phyloP scores from a whole-genome alignment of 306 rosid genomes.

The Acacia confusa region DNA sequence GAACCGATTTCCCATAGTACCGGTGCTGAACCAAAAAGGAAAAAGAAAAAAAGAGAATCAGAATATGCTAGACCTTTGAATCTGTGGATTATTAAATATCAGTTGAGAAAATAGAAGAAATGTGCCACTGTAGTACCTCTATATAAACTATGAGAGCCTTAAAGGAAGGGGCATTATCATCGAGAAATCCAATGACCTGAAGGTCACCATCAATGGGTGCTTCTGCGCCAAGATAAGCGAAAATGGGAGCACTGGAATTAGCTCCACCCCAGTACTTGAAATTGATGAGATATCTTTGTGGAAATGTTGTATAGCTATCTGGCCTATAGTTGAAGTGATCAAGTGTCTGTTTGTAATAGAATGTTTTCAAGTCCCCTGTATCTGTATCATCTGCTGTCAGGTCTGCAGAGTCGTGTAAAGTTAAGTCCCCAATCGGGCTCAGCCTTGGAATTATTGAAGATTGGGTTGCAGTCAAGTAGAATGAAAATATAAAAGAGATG shows the following conservation, averaged over 20 bases:
- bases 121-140: slow-evolving; percentile 48
- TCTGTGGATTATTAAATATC: background rate
- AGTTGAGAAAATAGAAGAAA: background rate
- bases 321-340: slow-evolving; percentile 69
- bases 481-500: slow-evolving; percentile 27
- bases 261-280: slow-evolving; percentile 63
- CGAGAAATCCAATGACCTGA: slow-evolving; percentile 39
- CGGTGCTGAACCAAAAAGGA: slow-evolving; percentile 43
- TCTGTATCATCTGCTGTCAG: background rate
- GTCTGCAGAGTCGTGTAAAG: slow-evolving; percentile 18
- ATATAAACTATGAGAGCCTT: slow-evolving; percentile 53
- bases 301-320: slow-evolving; percentile 58
- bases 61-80: background rate
- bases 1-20: slow-evolving; percentile 62
- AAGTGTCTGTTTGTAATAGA: slow-evolving; percentile 53
- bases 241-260: slow-evolving; percentile 50
- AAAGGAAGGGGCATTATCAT: slow-evolving; percentile 53
- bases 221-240: slow-evolving; percentile 65
- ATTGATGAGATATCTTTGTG: slow-evolving; percentile 58
- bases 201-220: slow-evolving; percentile 40
- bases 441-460: slow-evolving; percentile 49
- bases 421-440: slow-evolving; percentile 39
- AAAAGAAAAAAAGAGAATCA: background rate
- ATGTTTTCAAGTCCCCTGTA: slow-evolving; percentile 38
- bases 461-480: slow-evolving; percentile 29